Percentiles rank a stretch among this genome's conserved stretches.
phyloP scores from a whole-genome alignment of 2,329 filamentous ascomycete species.

The Trichophyton verrucosum region DNA sequence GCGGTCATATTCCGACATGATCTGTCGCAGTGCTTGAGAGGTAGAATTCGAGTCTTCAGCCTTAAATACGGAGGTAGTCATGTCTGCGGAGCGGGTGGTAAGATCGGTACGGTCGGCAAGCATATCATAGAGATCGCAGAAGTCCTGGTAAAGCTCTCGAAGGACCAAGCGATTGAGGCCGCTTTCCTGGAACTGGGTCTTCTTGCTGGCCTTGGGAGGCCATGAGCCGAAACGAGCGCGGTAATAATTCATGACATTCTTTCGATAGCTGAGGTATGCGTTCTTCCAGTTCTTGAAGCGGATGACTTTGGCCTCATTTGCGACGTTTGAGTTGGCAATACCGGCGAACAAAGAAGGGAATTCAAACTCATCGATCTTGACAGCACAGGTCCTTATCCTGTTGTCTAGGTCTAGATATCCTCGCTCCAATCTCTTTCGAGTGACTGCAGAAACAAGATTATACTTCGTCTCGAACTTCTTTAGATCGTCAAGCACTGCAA shows the following conservation, averaged over 20 bases:
- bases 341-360: conserved; percentile 85
- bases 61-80: conserved; percentile 44
- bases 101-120: conserved; percentile 67
- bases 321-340: conserved; percentile 69
- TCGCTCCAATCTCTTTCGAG: conserved; percentile 67
- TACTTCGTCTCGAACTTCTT: conserved; percentile 59
- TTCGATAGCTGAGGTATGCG: conserved; percentile 61
- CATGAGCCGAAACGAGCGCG: conserved; percentile 57
- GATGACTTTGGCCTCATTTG: conserved; percentile 61
- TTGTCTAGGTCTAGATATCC: conserved; percentile 67
- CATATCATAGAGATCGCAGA: conserved; percentile 77
- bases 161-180: conserved; percentile 78
- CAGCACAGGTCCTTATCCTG: conserved; percentile 57
- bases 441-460: conserved; percentile 55
- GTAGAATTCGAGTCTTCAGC: conserved; percentile 42
- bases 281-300: conserved; percentile 75
- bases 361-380: conserved; percentile 73
- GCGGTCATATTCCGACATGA: conserved; percentile 79
- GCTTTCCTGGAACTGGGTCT: conserved; percentile 74
- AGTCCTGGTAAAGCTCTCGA: conserved; percentile 69
- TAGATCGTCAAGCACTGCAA: conserved; percentile 67
- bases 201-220: conserved; percentile 88
- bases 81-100: conserved; percentile 66
- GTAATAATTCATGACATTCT: conserved; percentile 60
- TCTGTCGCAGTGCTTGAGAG: conserved; percentile 58